Evolutionary conservation across 2,329 filamentous ascomycete species (phyloP), one percentile per base, ranked within the genome.

Genomic region (Paecilomyces niveus): DNA sequence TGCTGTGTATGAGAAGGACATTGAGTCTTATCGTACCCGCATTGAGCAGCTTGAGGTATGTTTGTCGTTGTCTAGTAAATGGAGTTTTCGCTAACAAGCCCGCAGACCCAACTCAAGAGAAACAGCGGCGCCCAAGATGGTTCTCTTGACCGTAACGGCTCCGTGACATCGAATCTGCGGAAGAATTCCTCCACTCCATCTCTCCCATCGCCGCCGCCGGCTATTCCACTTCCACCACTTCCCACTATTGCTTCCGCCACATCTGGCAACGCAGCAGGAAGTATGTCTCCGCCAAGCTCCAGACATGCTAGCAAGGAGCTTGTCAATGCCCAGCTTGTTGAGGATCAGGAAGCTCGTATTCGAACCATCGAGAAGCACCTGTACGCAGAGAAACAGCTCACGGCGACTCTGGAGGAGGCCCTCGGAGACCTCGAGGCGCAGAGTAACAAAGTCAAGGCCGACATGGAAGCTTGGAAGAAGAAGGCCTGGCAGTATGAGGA

Each of bases 291-390:
- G 65, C 76, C 84, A 31, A 87, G 78, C 63, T 86, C 85, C 50
- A 82, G 91, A 10, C 90, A 92, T 59, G 82, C 85, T 18, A 95
- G 91, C 80, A 95, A 94, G 72, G 91, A 96, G 68, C 83, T 86
- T 58, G 81, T 87, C 55, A 83, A 88, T 59, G 85, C 87, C 54
- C 92, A 97, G 68, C 83, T 96, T 57, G 90, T 93, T 60, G 93
- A 97, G 69, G 94, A 99, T 67, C 92, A 97, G 73, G 94, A 99
- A 72, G 89, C 90, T 51, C 92, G 92, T 63, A 95, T 99, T 70
- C 88, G 89, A 60, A 95, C 91, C 6, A 96, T 99, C 62, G 93
- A 99, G 80, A 97, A 97, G 80, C 92, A 97, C 70, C 83, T 99
- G 24, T 89, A 89, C 64, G 94, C 94, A 3, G 94, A 99, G 80